These are phyloP conservation scores for Malassezia sympodialis DNA, from an alignment of 1,284 basidiomycete species.

Conservation along the genomic window DNA sequence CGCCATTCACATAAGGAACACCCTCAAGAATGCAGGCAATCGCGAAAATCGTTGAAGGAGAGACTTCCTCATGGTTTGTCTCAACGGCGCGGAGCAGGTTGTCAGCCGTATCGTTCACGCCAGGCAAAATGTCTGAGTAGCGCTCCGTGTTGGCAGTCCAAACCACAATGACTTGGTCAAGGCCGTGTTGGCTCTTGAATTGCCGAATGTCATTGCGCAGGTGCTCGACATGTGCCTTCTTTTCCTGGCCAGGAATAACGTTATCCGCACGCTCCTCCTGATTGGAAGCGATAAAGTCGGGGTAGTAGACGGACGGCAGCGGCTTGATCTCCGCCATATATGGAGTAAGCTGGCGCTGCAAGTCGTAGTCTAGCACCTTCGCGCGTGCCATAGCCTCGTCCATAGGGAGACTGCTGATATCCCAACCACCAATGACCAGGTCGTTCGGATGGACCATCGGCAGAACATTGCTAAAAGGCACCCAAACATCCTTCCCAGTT, in stretches of 20 bases:
- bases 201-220: slow-evolving; percentile 84
- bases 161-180: slow-evolving; percentile 76
- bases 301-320: slow-evolving; percentile 77
- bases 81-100: slow-evolving; percentile 75
- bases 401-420: slow-evolving; percentile 74
- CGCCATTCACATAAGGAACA: slow-evolving; percentile 91
- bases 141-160: slow-evolving; percentile 99
- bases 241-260: slow-evolving; percentile 70
- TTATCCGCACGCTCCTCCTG: slow-evolving; percentile 93
- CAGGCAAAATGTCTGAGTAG: slow-evolving; percentile 85
- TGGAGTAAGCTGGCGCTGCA: slow-evolving; percentile 86
- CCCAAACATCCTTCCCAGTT: slow-evolving; percentile 81
- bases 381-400: slow-evolving; percentile 89
- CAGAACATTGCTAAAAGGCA: slow-evolving; percentile 83
- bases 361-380: slow-evolving; percentile 88
- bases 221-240: slow-evolving; percentile 81
- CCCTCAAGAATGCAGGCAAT: slow-evolving; percentile 91
- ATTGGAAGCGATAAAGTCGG: slow-evolving; percentile 74
- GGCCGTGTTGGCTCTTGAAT: slow-evolving; percentile 73
- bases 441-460: slow-evolving; percentile 99
- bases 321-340: slow-evolving; percentile 74
- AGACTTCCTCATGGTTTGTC: slow-evolving; percentile 76
- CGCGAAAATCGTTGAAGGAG: slow-evolving; percentile 89
- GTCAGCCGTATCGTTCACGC: slow-evolving; percentile 89
- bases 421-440: slow-evolving; percentile 93